phyloP scores from a whole-genome alignment of 2,329 filamentous ascomycete species.

The Colletotrichum agaves region DNA sequence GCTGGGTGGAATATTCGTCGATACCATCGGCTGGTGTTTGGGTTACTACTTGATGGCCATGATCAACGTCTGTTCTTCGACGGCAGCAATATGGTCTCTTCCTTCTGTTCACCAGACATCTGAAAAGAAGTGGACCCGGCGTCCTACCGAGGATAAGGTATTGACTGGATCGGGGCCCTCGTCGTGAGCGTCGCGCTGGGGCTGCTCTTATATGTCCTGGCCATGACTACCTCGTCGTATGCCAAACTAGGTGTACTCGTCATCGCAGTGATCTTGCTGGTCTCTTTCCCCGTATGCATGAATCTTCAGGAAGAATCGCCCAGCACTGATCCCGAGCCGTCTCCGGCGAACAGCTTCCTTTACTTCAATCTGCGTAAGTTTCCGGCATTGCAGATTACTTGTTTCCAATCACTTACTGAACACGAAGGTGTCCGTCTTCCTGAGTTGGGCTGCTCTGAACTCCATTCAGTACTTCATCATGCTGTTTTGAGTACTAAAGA shows the following conservation, averaged over 20 bases:
- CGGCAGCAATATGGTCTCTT: slow-evolving; percentile 50
- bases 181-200: slow-evolving; percentile 58
- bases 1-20: slow-evolving; percentile 59
- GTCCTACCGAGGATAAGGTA: slow-evolving; percentile 52
- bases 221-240: slow-evolving; percentile 53
- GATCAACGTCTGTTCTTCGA: slow-evolving; percentile 50
- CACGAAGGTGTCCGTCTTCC: slow-evolving; percentile 52
- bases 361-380: slow-evolving; percentile 58
- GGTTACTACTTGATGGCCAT: slow-evolving; percentile 54
- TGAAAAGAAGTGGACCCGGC: slow-evolving; percentile 42
- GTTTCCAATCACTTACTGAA: neutral
- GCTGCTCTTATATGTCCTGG: slow-evolving; percentile 62
- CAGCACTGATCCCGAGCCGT: slow-evolving; percentile 69
- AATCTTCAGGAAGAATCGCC: slow-evolving; percentile 55
- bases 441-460: slow-evolving; percentile 59
- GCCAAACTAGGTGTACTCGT: slow-evolving; percentile 55
- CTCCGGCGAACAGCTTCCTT: slow-evolving; percentile 68
- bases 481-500: slow-evolving; percentile 52
- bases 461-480: slow-evolving; percentile 59
- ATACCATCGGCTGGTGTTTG: slow-evolving; percentile 60
- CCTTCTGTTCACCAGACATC: slow-evolving; percentile 42
- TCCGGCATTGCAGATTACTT: neutral
- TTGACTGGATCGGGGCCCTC: slow-evolving; percentile 64
- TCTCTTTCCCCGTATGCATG: slow-evolving; percentile 66
- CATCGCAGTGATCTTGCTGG: slow-evolving; percentile 55